Evolutionary conservation across 1,284 basidiomycete genomes (phyloP).

Genomic region (Trametes sp.): DNA sequence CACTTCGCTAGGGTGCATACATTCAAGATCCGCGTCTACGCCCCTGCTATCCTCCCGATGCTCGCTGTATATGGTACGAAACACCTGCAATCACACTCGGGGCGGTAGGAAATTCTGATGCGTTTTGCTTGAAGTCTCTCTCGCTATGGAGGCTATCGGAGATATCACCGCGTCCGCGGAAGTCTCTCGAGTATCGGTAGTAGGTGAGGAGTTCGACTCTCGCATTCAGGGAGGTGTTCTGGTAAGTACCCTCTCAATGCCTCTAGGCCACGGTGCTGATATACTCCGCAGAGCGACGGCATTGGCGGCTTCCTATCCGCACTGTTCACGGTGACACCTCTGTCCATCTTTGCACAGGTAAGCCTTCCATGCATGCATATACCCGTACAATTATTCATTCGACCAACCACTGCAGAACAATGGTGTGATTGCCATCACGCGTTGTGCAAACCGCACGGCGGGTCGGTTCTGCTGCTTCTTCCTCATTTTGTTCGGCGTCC

Average conservation of each 20-base stretch:
- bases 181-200: constrained; percentile 74
- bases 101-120: not conserved
- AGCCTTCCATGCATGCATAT: not conserved
- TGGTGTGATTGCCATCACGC: constrained; percentile 80
- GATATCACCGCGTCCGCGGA: constrained; percentile 89
- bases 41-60: constrained; percentile 85
- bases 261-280: not conserved
- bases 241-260: constrained; percentile 43
- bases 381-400: constrained; percentile 38
- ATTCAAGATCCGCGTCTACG: constrained; percentile 83
- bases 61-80: constrained; percentile 77
- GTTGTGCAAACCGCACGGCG: constrained; percentile 77
- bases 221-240: constrained; percentile 88
- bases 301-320: constrained; percentile 79
- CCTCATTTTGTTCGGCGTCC: constrained; percentile 75
- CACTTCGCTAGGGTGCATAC: constrained; percentile 65
- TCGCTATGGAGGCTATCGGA: constrained; percentile 86
- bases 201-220: constrained; percentile 77
- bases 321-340: constrained; percentile 81
- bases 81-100: not conserved
- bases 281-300: constrained; percentile 64
- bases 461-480: constrained; percentile 79
- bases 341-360: constrained; percentile 82
- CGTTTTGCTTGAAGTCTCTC: constrained; percentile 54
- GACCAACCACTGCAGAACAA: constrained; percentile 74